Evolutionary conservation across 139 green algal species (phyloP), one percentile per base, ranked within the genome.

Genomic region (Chlamydomonas schloesseri): DNA sequence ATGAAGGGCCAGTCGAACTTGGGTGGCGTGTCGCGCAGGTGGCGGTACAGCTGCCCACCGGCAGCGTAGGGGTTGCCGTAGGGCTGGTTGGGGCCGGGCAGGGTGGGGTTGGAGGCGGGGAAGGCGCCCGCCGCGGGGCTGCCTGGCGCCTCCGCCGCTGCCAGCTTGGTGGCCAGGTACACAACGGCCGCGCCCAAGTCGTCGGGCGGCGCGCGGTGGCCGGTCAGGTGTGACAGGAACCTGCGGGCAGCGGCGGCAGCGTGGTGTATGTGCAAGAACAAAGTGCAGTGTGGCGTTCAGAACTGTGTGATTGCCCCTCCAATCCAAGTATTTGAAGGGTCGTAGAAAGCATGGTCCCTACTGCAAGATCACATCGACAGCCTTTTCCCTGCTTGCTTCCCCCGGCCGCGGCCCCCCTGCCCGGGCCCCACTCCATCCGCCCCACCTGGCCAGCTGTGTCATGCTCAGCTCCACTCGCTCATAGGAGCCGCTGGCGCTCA

Each of bases 1-100:
- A 86, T 29, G 31, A 86, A 78, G 3, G 80, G 47, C 80, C 80
- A 86, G 33, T 86, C 80, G 47, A 86, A 86, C 28, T 17, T 24
- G 46, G 68, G 50, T 13, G 65, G 47, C 50, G 31, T 26, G 29
- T 75, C 65, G 64, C 65, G 67, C n/a, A 84, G 78, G 0, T 46
- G 76, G 50, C 62, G 18, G 68, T 50, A 73, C 33, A 34, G 33
- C 62, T 33, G 26, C 62, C 57, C 57, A 10, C 18, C 57, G 23
- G n/a, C 57, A 34, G n/a, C 73, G 62, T 83, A 70, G 2, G 76
- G 76, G 47, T 75, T 75, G 78, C 78, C 78, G 62, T 84, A 84
- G 29, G 78, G 78, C 53, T 84, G 78, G 46, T 74, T 65, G 37
- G 78, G 78, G 2, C 64, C 78, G 37, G 78, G 78, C 18, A n/a